phyloP scores from a whole-genome alignment of 2,329 filamentous ascomycete species.

The Lecanicillium sp. region DNA sequence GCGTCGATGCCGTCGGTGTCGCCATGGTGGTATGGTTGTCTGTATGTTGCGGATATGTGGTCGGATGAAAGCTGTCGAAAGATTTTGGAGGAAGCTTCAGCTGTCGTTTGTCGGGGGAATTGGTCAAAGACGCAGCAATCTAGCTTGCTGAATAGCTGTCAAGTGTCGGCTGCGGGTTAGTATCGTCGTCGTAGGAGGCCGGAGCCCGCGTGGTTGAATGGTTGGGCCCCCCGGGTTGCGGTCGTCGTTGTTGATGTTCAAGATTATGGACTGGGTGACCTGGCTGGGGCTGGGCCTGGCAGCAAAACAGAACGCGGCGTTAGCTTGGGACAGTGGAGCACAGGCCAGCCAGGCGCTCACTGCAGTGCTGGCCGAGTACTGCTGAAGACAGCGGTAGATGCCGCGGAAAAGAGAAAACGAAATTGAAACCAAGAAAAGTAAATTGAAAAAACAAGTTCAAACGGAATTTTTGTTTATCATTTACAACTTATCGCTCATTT shows the following conservation, averaged over 20 bases:
- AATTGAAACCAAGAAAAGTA: no score
- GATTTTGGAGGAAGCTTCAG: neutral
- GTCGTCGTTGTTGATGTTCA: slow-evolving; percentile 12
- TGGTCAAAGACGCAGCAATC: no score
- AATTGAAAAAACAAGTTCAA: no score
- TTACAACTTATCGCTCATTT: no score
- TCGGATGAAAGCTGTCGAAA: slow-evolving; percentile 14
- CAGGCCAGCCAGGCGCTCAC: neutral
- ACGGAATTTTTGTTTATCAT: no score
- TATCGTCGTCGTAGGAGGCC: slow-evolving; percentile 11
- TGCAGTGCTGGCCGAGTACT: neutral
- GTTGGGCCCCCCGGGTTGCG: slow-evolving; percentile 1
- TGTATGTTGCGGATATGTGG: neutral
- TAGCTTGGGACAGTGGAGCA: slow-evolving; percentile 6
- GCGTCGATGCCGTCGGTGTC: slow-evolving; percentile 28
- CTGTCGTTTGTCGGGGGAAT: no score
- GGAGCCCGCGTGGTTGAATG: slow-evolving; percentile 7
- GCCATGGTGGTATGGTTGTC: slow-evolving; percentile 22
- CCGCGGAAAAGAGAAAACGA: no score
- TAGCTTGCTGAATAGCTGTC: no score
- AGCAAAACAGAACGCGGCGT: slow-evolving; percentile 7
- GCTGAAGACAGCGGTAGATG: no score
- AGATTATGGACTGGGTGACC: neutral
- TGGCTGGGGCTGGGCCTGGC: neutral
- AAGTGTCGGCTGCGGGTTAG: slow-evolving; percentile 8